Base-by-base conservation (phyloP, 306 rosid species). In the Ochetophila trinervis region DNA sequence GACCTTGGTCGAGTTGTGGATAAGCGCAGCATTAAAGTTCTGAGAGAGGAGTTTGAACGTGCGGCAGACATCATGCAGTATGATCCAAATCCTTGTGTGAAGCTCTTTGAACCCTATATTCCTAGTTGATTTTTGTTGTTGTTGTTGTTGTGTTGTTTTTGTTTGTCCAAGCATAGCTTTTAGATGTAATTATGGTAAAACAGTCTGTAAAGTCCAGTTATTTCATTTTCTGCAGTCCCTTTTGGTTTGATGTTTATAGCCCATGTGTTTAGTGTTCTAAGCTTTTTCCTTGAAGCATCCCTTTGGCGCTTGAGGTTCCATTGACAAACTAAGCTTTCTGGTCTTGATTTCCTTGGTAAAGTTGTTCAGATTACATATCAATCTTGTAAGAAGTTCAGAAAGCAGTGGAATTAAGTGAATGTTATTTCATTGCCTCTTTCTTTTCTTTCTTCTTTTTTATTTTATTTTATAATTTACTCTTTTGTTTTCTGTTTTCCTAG, bases 1-100 rank as follows among this genome's bases (percentile, higher is more conserved):
- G 99, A 93, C 77, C 80, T 93, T 19, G 99, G 99, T 48, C 89
- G 97, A 72, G 96, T 93, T 63, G 99, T 93, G 10, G 99, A 93
- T 67, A 93, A 86, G 82, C 59, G 40, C 57, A 93, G 97, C 86
- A 93, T 93, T 60, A 93, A 79, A 75, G 94, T 93, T 73, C 78
- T 93, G 60, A 79, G 97, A 44, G 99, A 89, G 80, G 99, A 93
- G 75, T 93, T 93, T 59, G 99, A 93, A 67, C 96, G 96, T 51
- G 98, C 98, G 6, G 98, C 99, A 1, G 75, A 79, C 10, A 80
- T 93, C 18, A 71, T 93, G 90, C 99, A 93, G 65, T 63, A 30
- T 67, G 95, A 87, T 81, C 83, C 88, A 61, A 87, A 83, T 71
- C 97, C 99, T 12, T 86, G 89, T 32, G 79, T 76, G 74, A 90